These are phyloP conservation scores for Hygrophorus russula DNA, from an alignment of 768 basidiomycete species.

Conservation along the genomic window DNA sequence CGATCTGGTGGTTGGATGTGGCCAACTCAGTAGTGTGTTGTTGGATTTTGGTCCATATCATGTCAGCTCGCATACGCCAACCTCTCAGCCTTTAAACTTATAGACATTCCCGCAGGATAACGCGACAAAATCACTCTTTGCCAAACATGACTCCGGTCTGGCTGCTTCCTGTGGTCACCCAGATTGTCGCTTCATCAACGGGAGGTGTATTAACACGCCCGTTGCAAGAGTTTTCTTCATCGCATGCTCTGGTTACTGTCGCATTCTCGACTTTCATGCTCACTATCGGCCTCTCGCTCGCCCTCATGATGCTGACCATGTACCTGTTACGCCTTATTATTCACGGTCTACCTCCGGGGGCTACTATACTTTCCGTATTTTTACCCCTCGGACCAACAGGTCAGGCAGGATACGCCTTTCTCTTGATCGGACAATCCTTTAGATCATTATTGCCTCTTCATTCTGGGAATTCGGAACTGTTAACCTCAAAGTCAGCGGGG, in stretches of 20 bases:
- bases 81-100: too few species aligned
- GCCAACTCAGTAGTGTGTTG: slow-evolving; percentile 25
- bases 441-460: slow-evolving; percentile 21
- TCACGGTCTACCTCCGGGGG: slow-evolving; percentile 29
- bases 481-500: slow-evolving; percentile 24
- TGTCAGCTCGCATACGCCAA: too few species aligned
- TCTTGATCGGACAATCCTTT: slow-evolving; percentile 33
- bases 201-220: slow-evolving; percentile 39
- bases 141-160: slow-evolving; percentile 39
- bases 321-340: slow-evolving; percentile 40
- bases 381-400: slow-evolving; percentile 50
- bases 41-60: too few species aligned
- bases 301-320: slow-evolving; percentile 42
- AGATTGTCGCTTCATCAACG: slow-evolving; percentile 47
- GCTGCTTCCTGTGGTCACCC: slow-evolving; percentile 52
- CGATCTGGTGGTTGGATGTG: slow-evolving; percentile 57
- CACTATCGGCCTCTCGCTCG: slow-evolving; percentile 31
- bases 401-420: slow-evolving; percentile 40
- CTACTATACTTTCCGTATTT: slow-evolving; percentile 35
- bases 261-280: slow-evolving; percentile 24
- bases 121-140: slow-evolving; percentile 39
- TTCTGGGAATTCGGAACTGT: background rate
- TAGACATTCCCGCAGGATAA: slow-evolving; percentile 25
- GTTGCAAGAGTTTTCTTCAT: slow-evolving; percentile 23
- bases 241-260: slow-evolving; percentile 35